These are phyloP conservation scores for Saccharomycopsis microspora DNA, from an alignment of 805 yeast species.

Conservation along the genomic window DNA sequence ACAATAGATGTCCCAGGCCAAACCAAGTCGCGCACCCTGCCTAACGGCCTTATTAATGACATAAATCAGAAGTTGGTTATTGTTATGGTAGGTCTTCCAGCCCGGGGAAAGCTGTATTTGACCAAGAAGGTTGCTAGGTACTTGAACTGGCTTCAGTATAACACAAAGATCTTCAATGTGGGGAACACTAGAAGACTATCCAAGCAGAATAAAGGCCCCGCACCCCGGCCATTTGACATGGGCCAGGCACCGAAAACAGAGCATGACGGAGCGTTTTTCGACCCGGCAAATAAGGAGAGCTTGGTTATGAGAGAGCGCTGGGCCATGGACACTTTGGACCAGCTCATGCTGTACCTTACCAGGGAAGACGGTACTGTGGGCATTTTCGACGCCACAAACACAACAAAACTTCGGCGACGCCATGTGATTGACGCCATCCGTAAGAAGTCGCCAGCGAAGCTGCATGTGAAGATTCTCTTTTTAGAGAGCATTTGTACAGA, in stretches of 20 bases:
- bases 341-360: constrained; percentile 24
- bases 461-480: constrained; percentile 28
- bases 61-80: constrained; percentile 38
- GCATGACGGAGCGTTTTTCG: constrained; percentile 31
- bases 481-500: constrained; percentile 27
- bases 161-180: constrained; percentile 55
- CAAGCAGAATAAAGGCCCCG: constrained; percentile 29
- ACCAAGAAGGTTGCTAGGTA: constrained; percentile 54
- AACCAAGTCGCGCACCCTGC: constrained; percentile 66
- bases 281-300: constrained; percentile 25
- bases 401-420: constrained; percentile 31
- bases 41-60: constrained; percentile 49
- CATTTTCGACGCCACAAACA: constrained; percentile 42
- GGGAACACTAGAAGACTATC: constrained; percentile 55
- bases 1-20: constrained; percentile 90
- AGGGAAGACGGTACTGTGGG: constrained; percentile 31
- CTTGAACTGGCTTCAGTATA: constrained; percentile 54
- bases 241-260: constrained; percentile 17
- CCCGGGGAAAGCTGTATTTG: constrained; percentile 61
- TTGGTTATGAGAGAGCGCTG: constrained; percentile 31
- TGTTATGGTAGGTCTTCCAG: constrained; percentile 67
- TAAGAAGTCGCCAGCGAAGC: constrained; percentile 21
- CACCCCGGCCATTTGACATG: constrained; percentile 12
- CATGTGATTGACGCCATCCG: constrained; percentile 29
- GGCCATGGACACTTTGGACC: constrained; percentile 35